Base-by-base conservation (phyloP, 2,329 filamentous ascomycete genomes). In the Cryphonectria parasitica region DNA sequence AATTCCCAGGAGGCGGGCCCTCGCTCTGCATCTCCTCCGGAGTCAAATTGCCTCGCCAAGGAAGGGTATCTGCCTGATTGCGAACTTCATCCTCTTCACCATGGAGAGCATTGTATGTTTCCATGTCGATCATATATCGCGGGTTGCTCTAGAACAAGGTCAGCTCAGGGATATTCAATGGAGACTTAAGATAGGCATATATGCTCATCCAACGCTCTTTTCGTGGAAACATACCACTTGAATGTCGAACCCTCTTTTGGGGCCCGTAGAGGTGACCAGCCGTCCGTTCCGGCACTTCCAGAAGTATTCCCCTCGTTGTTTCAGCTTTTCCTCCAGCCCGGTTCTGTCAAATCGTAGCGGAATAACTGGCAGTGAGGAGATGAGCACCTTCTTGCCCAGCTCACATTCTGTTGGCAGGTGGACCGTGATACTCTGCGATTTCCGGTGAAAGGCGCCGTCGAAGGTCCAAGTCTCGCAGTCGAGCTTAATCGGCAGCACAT, bases 81-180 rank as follows among this genome's bases (percentile, higher is more conserved):
- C 28, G 15, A 7, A n/a, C 25, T 66, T 39, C 49, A 17, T 66
- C 45, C 15, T 66, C 31, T 31, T 56, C 31, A 8, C 43, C 28
- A 28, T 66, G 64, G 7, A 66, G 31, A 15, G 17, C 7, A 28
- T 56, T 56, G 19, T 66, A 66, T 62, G 60, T 62, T 6, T 62
- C 19, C 31, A 62, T 39, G 34, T 62, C 36, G n/a, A 62, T 67
- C 62, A 64, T 62, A 34, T 64, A 64, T 49, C 45, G 19, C 19
- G 52, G 52, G n/a, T 56, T 56, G 52, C 11, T 28, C 52, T 56
- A 6, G 52, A 17, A 11, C 15, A 15, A 7, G 17, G 10, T 56
- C 13, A 56, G 52, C 52, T 56, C n/a, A 7, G 8, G 49, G 11
- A 11, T 3, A 28, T 28, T 56, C 11, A 3, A 28, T 5, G 25